Base-by-base conservation (phyloP, 2,329 filamentous ascomycete genomes). In the Penicillium expansum region DNA sequence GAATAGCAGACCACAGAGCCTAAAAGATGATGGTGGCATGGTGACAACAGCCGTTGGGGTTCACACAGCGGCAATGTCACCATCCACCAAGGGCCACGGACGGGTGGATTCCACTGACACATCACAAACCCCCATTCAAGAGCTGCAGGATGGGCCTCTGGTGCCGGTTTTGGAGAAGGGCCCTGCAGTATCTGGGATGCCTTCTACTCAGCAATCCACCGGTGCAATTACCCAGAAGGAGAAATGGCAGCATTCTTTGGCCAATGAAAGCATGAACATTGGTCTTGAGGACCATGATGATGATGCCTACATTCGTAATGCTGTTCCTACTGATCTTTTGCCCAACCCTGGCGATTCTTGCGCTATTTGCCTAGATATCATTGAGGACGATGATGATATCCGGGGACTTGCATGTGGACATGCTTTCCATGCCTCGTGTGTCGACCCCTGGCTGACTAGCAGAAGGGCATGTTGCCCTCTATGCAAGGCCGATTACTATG, bases 401-500 rank as follows among this genome's bases (percentile, higher is more conserved):
- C 90, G 94, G 65, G 94, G 94, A 2, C 79, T 99, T 59, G 92
- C 91, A 4, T 99, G 94, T 69, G 94, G 94, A n/a, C 94, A 99
- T 74, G 92, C 93, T 52, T 99, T 97, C 83, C 94, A 99, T 73
- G 92, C 92, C 49, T 90, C 89, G 38, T 99, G 94, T 71, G 85
- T 99, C 48, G 94, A 99, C 67, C 94, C 94, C 11, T 99, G 94
- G 94, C 79, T 99, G 62, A 99, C 94, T 10, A 92, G 90, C 70
- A 86, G 94, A 61, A 88, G 93, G 63, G 94, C 94, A 27, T 97
- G 93, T 79, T 99, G 94, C 73, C 94, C 94, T 6, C 86, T 99
- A 7, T 99, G 94, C 81, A 99, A 99, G 78, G 91, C 93, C 39
- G 94, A 99, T 71, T 99, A 97, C 74, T 97, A 96, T 74, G 88